Conservation (phyloP, 1,139 yeast species). For the Wickerhamomyces sp. region DNA sequence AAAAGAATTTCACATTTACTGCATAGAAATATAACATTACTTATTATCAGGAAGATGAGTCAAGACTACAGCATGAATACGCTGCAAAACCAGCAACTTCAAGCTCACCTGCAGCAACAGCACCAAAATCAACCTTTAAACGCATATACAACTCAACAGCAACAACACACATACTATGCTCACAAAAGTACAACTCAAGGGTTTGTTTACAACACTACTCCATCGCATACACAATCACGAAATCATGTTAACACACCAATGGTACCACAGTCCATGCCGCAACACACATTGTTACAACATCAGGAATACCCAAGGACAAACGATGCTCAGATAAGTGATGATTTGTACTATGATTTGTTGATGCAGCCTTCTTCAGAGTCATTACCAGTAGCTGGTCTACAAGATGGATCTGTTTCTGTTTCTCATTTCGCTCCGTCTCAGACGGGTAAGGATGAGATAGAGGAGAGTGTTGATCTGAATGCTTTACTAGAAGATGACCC, state of each 20-base stretch:
- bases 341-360: slow-evolving; percentile 8
- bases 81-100: not conserved
- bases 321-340: slow-evolving; percentile 2
- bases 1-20: no score
- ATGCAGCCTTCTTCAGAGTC: slow-evolving; percentile 14
- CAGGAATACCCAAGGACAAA: not conserved
- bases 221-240: not conserved
- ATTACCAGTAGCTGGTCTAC: slow-evolving; percentile 17
- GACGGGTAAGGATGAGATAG: no score
- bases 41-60: no score
- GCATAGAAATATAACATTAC: no score
- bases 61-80: not conserved
- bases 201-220: not conserved
- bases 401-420: slow-evolving; percentile 3
- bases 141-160: not conserved
- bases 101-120: slow-evolving; percentile 1
- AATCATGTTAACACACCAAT: no score
- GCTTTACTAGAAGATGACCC: slow-evolving; percentile 23
- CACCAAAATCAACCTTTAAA: slow-evolving; percentile 1
- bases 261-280: not conserved
- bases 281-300: not conserved
- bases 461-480: slow-evolving; percentile 18
- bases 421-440: no score
- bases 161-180: not conserved
- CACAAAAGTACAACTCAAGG: not conserved